Evolutionary conservation across 2,329 filamentous ascomycete genomes (phyloP).

Genomic region (Tolypocladium guangdongense): DNA sequence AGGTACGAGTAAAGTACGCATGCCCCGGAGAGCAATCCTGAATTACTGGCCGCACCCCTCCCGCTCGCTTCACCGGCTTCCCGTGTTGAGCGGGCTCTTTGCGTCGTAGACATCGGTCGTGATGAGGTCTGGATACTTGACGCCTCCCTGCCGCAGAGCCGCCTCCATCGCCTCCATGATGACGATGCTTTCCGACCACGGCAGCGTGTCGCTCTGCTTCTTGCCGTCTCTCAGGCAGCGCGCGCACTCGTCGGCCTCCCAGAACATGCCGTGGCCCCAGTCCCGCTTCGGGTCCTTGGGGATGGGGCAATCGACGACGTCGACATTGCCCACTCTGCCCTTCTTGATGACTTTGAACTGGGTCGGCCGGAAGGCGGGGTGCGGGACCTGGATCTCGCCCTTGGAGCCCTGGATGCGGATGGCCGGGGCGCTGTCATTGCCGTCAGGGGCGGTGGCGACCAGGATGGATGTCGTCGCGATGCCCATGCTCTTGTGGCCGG

Average conservation of each 20-base stretch:
- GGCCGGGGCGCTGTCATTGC: conserved; percentile 48
- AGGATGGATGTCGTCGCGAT: conserved; percentile 59
- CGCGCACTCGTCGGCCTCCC: conserved; percentile 73
- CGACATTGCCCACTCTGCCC: conserved; percentile 33
- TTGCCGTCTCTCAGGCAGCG: conserved; percentile 65
- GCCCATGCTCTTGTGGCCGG: conserved; percentile 55
- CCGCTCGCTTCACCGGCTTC: conserved; percentile 21
- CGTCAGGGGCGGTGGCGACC: conserved; percentile 50
- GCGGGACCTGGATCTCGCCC: conserved; percentile 73
- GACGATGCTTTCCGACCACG: conserved; percentile 64
- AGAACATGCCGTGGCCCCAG: conserved; percentile 77
- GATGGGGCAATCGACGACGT: conserved; percentile 42
- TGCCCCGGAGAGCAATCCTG: too few species aligned
- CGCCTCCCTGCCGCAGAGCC: conserved; percentile 39
- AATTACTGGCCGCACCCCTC: background rate
- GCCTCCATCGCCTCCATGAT: conserved; percentile 69
- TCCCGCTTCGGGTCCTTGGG: conserved; percentile 35
- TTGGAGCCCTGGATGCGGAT: conserved; percentile 72
- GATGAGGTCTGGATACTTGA: conserved; percentile 45
- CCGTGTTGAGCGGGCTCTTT: conserved; percentile 51
- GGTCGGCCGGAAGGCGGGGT: conserved; percentile 58
- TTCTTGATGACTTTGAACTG: conserved; percentile 52
- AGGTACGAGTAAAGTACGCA: too few species aligned
- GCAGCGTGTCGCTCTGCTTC: conserved; percentile 61
- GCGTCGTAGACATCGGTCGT: conserved; percentile 46